Evolutionary conservation across 2,329 filamentous ascomycete species (phyloP).

Genomic region (Colletotrichum aenigma): DNA sequence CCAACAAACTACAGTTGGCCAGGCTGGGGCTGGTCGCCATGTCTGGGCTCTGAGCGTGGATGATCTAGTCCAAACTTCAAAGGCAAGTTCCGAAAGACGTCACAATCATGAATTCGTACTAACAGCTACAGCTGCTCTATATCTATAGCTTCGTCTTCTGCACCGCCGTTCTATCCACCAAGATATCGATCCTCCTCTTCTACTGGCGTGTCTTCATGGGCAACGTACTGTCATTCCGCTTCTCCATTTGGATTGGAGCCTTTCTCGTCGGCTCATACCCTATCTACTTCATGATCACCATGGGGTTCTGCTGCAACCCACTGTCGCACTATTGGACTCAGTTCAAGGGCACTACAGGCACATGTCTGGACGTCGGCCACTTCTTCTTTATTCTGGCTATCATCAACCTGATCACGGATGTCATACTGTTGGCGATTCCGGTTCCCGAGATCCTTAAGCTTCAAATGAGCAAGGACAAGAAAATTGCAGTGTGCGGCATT

Average conservation of each 20-base stretch:
- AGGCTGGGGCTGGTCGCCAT: not conserved
- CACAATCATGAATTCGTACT: not conserved
- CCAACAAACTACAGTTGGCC: not conserved
- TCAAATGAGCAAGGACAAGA: not conserved
- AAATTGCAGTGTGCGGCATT: not conserved
- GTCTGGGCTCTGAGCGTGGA: not conserved
- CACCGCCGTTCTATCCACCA: not conserved
- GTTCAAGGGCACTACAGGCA: not conserved
- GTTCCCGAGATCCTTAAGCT: not conserved
- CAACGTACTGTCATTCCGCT: not conserved
- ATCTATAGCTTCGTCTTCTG: not conserved
- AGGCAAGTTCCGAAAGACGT: not conserved
- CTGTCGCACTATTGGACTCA: not conserved
- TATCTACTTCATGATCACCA: not conserved
- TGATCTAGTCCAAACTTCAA: not conserved
- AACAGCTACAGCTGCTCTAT: not conserved
- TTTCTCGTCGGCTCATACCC: not conserved
- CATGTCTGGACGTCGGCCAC: not conserved
- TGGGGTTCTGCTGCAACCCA: not conserved
- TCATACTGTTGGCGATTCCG: not conserved
- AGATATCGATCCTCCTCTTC: not conserved
- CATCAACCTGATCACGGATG: not conserved
- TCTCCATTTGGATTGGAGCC: not conserved
- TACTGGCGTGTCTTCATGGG: not conserved
- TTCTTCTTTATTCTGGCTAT: not conserved